These are phyloP conservation scores for Saccharomyces hybrid DNA, from an alignment of 1,139 yeast species.

Conservation along the genomic window DNA sequence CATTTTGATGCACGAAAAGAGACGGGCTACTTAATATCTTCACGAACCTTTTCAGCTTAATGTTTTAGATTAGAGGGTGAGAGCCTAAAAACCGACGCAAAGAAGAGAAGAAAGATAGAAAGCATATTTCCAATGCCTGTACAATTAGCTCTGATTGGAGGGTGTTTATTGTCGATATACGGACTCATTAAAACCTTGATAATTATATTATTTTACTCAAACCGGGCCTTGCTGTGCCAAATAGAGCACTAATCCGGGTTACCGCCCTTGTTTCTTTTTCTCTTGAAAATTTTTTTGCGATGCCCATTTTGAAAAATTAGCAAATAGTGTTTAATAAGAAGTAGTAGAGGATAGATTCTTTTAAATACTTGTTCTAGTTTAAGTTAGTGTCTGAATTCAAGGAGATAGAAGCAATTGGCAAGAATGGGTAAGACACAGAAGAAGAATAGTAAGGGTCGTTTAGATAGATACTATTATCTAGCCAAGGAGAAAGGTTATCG, in stretches of 20 bases:
- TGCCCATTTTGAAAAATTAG: not conserved
- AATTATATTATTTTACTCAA: not conserved
- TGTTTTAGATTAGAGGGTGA: not conserved
- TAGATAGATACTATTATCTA: slow-evolving; percentile 89
- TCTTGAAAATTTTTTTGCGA: not conserved
- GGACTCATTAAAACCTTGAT: too few relatives aligned
- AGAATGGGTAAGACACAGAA: slow-evolving; percentile 87
- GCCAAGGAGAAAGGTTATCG: slow-evolving; percentile 98
- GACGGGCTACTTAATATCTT: not conserved
- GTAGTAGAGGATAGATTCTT: not conserved
- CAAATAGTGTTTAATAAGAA: not conserved
- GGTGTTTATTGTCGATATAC: too few relatives aligned
- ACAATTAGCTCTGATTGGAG: too few relatives aligned
- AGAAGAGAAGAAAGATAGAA: not conserved
- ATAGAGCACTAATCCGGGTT: not conserved
- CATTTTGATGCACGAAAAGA: not conserved
- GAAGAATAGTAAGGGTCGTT: slow-evolving; percentile 97
- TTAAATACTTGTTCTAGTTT: not conserved
- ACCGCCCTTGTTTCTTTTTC: not conserved
- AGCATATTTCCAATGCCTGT: not conserved
- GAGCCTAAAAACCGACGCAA: not conserved
- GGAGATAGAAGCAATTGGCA: not conserved
- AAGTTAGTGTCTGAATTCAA: not conserved
- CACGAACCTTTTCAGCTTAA: not conserved
- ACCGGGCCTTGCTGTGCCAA: not conserved